Evolutionary conservation across 2,329 filamentous ascomycete species (phyloP).

Genomic region (Pseudogymnoascus sp.): DNA sequence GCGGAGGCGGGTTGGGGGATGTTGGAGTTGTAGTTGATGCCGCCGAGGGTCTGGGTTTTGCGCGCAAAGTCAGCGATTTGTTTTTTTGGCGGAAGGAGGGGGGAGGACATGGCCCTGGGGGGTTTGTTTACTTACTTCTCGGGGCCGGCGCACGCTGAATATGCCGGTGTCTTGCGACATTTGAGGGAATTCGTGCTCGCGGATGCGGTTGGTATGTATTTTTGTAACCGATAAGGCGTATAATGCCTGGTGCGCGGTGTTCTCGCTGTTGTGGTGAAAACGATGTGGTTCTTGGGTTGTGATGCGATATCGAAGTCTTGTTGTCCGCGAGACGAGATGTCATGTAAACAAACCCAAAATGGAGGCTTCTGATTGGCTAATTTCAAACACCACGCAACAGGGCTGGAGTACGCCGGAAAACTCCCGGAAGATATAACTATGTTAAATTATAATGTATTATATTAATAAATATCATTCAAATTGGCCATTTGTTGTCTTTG

Average conservation of each 20-base stretch:
- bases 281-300: not conserved
- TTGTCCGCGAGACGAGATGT: slow-evolving; percentile 11
- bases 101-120: slow-evolving; percentile 11
- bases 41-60: slow-evolving; percentile 65
- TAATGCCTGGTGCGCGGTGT: not conserved
- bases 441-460: not conserved
- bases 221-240: not conserved
- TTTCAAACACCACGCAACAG: not conserved
- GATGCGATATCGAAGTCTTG: slow-evolving; percentile 1
- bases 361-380: slow-evolving; percentile 18
- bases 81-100: not conserved
- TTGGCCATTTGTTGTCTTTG: not conserved
- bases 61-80: not conserved
- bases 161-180: slow-evolving; percentile 85
- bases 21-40: slow-evolving; percentile 70
- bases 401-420: not conserved
- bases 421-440: not conserved
- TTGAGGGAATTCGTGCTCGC: slow-evolving; percentile 16
- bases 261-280: not conserved
- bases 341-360: slow-evolving; percentile 26
- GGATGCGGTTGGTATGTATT: not conserved
- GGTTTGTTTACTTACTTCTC: slow-evolving; percentile 58
- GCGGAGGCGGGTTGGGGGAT: slow-evolving; percentile 88
- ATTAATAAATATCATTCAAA: not conserved
- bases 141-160: slow-evolving; percentile 84